A percentile compares a stretch with the other conserved stretches of the same genome.
These are phyloP conservation scores for Metschnikowia baotianmanensis DNA, from an alignment of 805 yeast genomes.

Conservation along the genomic window DNA sequence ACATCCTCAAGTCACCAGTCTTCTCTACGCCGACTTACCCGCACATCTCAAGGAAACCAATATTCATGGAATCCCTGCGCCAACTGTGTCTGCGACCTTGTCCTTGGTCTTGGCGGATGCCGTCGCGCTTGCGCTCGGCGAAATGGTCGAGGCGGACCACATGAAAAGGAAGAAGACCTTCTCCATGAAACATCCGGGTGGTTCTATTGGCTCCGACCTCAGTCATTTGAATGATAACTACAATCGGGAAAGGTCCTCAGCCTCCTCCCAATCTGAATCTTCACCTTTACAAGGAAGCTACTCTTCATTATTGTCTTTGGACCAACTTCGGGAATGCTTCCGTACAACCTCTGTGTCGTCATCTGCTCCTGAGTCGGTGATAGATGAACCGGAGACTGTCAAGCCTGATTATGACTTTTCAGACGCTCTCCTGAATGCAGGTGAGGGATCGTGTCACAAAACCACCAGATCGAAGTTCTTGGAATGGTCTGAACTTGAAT, in stretches of 20 bases:
- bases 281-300: conserved; percentile 14
- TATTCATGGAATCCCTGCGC: conserved; percentile 81
- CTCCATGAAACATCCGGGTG: conserved; percentile 84
- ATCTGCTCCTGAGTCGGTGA: conserved; percentile 10
- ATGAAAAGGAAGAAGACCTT: conserved; percentile 53
- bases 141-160: conserved; percentile 58
- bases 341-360: conserved; percentile 5
- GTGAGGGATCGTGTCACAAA: conserved; percentile 1
- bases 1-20: conserved; percentile 47
- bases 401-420: conserved; percentile 7
- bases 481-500: conserved; percentile 17
- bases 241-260: conserved; percentile 6
- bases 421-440: conserved; percentile 3
- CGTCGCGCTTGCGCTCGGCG: conserved; percentile 68
- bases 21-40: conserved; percentile 65
- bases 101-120: conserved; percentile 78
- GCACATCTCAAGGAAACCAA: conserved; percentile 53
- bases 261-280: conserved; percentile 7
- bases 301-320: conserved; percentile 19
- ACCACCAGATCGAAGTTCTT: conserved; percentile 4
- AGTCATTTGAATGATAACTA: conserved; percentile 33
- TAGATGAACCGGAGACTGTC: conserved; percentile 11
- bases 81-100: conserved; percentile 80
- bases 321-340: conserved; percentile 13
- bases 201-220: conserved; percentile 69